Base-by-base conservation (phyloP, 805 yeast genomes). In the Candida orba region DNA sequence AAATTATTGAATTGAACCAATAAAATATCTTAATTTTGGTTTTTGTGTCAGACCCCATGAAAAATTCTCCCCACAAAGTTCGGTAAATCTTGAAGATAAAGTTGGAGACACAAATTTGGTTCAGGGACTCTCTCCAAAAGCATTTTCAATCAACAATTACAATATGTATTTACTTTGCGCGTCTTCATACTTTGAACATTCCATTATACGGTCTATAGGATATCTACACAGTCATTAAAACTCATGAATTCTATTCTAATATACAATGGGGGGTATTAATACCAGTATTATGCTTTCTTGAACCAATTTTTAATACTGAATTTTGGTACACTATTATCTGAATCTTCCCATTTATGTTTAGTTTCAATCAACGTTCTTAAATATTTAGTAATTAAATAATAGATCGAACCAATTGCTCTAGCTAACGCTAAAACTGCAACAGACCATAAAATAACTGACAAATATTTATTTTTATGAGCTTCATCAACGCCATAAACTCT, bases 391-490 rank as follows among this genome's bases (percentile, higher is more conserved):
- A 63, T 52, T 54, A 93, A 70, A 67, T 81, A 93, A 2, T 80
- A 73, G 34, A 79, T 55, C 0, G 97, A 86, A 2, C 98, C 99
- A 25, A 75, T 43, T 2, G 90, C 95, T 65, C 98, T 77, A 63
- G 89, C 75, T 6, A 79, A 66, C 0, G 98, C 84, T 54, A 93
- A 71, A 0, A 76, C 81, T 2, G 96, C 96, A 44, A 91, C 97
- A 9, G 91, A 75, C 97, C 97, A 90, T 47, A 93, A 69, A 53
- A 93, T 86, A 58, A 88, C 80, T 24, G 82, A 81, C 55, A 91
- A 68, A 60, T 93, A 93, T 43, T 75, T 76, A 68, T 93, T 90
- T 18, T 78, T 71, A 37, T 71, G 67, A 23, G 81, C 75, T 34
- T 84, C 75, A 41, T 79, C 81, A 3, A 90, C 76, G 8, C 73